Evolutionary conservation across 768 basidiomycete species (phyloP).

Genomic region (Tylopilus sp.): DNA sequence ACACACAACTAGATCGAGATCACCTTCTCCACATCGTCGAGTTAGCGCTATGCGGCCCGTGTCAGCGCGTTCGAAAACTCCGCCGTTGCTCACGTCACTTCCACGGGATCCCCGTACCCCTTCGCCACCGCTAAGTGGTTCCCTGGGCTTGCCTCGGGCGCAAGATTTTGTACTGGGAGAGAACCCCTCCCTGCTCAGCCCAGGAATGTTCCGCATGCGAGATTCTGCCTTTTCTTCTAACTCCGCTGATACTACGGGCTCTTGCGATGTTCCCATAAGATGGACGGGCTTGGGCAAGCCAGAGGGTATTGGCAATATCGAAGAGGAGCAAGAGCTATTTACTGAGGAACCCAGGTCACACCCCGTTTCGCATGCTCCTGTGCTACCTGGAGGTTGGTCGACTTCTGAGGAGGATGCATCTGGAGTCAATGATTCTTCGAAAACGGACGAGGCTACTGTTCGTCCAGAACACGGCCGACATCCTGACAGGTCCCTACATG

Average conservation of each 20-base stretch:
- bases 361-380: slow-evolving; percentile 32
- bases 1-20: slow-evolving; percentile 17
- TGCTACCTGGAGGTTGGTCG: slow-evolving; percentile 55
- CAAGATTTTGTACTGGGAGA: slow-evolving; percentile 24
- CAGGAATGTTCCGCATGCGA: slow-evolving; percentile 52
- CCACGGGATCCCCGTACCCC: slow-evolving; percentile 24
- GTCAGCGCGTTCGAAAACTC: slow-evolving; percentile 39
- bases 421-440: slow-evolving; percentile 26
- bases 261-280: slow-evolving; percentile 53
- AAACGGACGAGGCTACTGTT: slow-evolving; percentile 25
- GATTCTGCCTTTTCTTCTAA: slow-evolving; percentile 60
- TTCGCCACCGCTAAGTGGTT: slow-evolving; percentile 19
- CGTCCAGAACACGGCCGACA: slow-evolving; percentile 25
- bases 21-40: slow-evolving; percentile 24
- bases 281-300: slow-evolving; percentile 52
- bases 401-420: slow-evolving; percentile 50
- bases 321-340: slow-evolving; percentile 32
- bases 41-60: slow-evolving; percentile 31
- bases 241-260: slow-evolving; percentile 41
- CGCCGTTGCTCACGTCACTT: slow-evolving; percentile 36
- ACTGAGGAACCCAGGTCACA: slow-evolving; percentile 23
- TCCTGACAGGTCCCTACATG: slow-evolving; percentile 40
- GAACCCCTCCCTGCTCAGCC: slow-evolving; percentile 44
- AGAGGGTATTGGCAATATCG: slow-evolving; percentile 37
- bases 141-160: slow-evolving; percentile 13